Evolutionary conservation across 169 alveolate species (phyloP).

Genomic region (Cryptosporidium xiaoi): DNA sequence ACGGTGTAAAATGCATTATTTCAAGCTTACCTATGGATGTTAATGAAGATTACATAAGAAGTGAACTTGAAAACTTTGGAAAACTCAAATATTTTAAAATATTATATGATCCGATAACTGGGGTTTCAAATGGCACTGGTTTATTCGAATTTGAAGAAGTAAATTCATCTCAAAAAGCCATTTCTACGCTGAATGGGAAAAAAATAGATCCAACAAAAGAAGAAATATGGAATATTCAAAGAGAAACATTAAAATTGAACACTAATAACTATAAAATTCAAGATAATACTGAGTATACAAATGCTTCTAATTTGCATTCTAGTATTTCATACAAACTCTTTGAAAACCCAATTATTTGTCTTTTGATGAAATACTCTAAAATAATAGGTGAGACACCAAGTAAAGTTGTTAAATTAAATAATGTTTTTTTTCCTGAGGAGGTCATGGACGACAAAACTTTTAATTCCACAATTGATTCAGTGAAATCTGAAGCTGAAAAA

Average conservation of each 20-base stretch:
- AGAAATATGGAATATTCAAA: conserved; percentile 68
- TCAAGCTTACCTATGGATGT: conserved; percentile 41
- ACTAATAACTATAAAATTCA: conserved; percentile 1
- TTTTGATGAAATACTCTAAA: conserved; percentile 45
- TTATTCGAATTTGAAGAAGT: conserved; percentile 62
- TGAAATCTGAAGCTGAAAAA: conserved; percentile 56
- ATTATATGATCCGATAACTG: conserved; percentile 61
- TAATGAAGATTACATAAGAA: conserved; percentile 22
- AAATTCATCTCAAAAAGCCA: conserved; percentile 34
- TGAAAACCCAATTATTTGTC: conserved; percentile 33
- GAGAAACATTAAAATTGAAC: conserved; percentile 7
- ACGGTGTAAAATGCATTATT: conserved; percentile 30
- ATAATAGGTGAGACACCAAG: conserved; percentile 74
- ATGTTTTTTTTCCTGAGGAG: conserved; percentile 60
- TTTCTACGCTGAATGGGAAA: conserved; percentile 45
- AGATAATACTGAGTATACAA: conserved; percentile 24
- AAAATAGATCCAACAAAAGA: conserved; percentile 38
- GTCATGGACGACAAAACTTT: conserved; percentile 22
- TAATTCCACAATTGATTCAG: conserved; percentile 37
- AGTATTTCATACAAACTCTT: conserved; percentile 62
- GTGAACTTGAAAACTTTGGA: conserved; percentile 47
- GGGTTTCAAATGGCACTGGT: conserved; percentile 55
- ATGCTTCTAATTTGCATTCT: conserved; percentile 7
- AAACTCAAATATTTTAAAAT: conserved; percentile 22
- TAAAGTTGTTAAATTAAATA: conserved; percentile 31